Evolutionary conservation across 2,329 filamentous ascomycete species (phyloP), one percentile per base, ranked within the genome.

Genomic region (Cercospora sojina): DNA sequence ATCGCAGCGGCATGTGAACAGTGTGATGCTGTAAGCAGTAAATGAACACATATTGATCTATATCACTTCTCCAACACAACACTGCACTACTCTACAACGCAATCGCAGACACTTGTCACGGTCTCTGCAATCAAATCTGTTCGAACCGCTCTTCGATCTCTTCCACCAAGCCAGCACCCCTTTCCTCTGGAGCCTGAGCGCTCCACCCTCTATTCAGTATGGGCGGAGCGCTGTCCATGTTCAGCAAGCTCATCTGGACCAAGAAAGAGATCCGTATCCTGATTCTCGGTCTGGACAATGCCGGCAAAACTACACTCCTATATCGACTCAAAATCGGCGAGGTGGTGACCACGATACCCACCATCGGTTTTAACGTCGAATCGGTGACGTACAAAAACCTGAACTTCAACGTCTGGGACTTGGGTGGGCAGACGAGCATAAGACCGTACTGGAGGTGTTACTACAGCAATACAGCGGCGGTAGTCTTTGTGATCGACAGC

Each of bases 371-470:
- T 85, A 99, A 99, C 80, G 95, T 99, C 75, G 95, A 99, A 82
- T 97, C 93, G 23, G 95, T 99, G 71, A 95, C 93, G 74, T 99
- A 99, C 85, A 94, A 94, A 80, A 98, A 97, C 79, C 86, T 99
- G 69, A 97, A 97, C 80, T 96, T 99, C 80, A 98, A 98, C 77
- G 95, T 99, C 76, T 99, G 95, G 95, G 94, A 98, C 83, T 86
- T 98, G 57, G 94, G 95, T 77, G 95, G 95, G 43, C 95, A 99
- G 84, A 99, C 95, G n/a, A 96, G 91, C 73, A 99, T 99, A 79
- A 88, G 95, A 72, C 95, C 95, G 1, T 99, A 99, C 84, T 99
- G 95, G 95, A 88, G 95, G 79, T 99, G 95, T 83, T 99, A 99
- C 85, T 99, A 98, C 78, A 92, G 93, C 78, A 98, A 99, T 83